A percentile compares a stretch with the other conserved stretches of the same genome.
Evolutionary conservation across 495 filamentous ascomycete genomes (phyloP).

Genomic region (Xylaria nigripes): DNA sequence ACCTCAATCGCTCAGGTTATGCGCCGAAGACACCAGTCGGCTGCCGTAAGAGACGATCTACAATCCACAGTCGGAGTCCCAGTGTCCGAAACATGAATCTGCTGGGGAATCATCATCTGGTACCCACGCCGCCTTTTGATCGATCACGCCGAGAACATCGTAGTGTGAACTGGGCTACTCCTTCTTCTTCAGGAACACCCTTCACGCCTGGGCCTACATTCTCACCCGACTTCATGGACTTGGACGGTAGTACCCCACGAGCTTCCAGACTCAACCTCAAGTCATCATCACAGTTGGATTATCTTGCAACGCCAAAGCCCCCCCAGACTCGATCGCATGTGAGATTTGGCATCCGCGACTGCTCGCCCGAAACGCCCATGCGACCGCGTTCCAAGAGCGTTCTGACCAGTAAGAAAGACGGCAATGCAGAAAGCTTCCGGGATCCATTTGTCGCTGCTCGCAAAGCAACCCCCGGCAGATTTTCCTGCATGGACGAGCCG

Average conservation of each 20-base stretch:
- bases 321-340: no score
- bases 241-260: not conserved
- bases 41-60: not conserved
- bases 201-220: not conserved
- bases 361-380: no score
- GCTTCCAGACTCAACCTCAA: not conserved
- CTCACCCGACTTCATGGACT: not conserved
- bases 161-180: not conserved
- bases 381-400: no score
- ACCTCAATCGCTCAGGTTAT: no score
- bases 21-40: no score
- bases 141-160: not conserved
- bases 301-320: not conserved
- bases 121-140: not conserved
- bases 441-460: no score
- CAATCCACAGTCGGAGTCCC: not conserved
- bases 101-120: not conserved
- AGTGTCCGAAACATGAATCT: not conserved
- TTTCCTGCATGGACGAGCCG: not conserved
- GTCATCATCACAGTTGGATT: not conserved
- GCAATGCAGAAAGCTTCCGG: no score
- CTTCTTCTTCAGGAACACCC: not conserved
- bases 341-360: no score
- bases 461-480: no score
- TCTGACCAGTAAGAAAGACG: no score